phyloP scores from a whole-genome alignment of 169 alveolate genomes.

The Plasmodium coatneyi region DNA sequence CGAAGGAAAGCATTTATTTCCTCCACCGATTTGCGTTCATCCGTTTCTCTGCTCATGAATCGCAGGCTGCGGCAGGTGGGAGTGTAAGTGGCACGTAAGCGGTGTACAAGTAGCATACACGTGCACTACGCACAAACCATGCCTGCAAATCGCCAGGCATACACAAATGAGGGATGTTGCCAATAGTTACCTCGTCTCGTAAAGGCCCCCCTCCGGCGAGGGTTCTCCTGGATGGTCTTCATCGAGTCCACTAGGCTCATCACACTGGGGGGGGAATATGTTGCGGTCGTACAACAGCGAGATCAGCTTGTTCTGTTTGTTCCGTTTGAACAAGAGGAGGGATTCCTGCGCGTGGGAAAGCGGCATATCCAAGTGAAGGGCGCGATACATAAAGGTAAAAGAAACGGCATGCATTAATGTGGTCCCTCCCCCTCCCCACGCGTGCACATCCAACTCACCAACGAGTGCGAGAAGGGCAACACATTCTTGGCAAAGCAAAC shows the following conservation, averaged over 20 bases:
- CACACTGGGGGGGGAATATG: slow-evolving; percentile 45
- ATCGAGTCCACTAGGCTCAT: background rate
- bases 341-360: slow-evolving; percentile 40
- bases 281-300: slow-evolving; percentile 38
- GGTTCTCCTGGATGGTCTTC: background rate
- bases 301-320: slow-evolving; percentile 19
- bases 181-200: slow-evolving; percentile 35
- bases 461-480: slow-evolving; percentile 40
- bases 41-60: slow-evolving; percentile 24
- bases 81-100: background rate
- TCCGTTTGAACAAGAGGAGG: slow-evolving; percentile 29
- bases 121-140: background rate
- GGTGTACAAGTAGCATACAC: background rate
- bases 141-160: background rate
- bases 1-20: slow-evolving; percentile 33
- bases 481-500: slow-evolving; percentile 54
- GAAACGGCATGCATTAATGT: background rate
- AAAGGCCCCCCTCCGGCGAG: background rate
- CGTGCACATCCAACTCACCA: background rate
- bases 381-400: background rate
- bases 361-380: background rate
- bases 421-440: background rate
- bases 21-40: slow-evolving; percentile 5
- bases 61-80: slow-evolving; percentile 12
- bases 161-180: background rate